phyloP scores from a whole-genome alignment of 106 monocot genomes.

The Phalaenopsis aphrodite region DNA sequence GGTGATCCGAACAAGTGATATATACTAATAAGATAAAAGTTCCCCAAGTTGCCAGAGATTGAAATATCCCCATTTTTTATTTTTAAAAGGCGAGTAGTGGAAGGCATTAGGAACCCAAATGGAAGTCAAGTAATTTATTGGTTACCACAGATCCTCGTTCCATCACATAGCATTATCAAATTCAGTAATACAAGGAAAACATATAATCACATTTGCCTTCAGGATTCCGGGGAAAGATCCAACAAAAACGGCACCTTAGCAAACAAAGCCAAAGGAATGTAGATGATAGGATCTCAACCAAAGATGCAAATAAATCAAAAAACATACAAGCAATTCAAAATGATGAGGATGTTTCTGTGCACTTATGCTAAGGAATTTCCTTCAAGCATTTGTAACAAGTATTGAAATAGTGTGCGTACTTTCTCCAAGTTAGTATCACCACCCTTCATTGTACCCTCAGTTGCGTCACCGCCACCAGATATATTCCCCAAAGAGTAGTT shows the following conservation, averaged over 20 bases:
- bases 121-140: not conserved
- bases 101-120: not conserved
- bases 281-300: not conserved
- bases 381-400: not conserved
- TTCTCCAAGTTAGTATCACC: constrained; percentile 4
- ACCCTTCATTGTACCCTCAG: constrained; percentile 22
- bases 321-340: not conserved
- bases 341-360: not conserved
- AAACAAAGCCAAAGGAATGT: not conserved
- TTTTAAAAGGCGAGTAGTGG: not conserved
- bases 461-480: constrained; percentile 12
- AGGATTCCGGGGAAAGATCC: not conserved
- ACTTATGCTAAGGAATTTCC: not conserved
- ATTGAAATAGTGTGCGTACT: constrained; percentile 1
- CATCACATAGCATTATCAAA: not conserved
- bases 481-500: constrained; percentile 33
- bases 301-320: not conserved
- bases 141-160: not conserved
- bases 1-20: not conserved
- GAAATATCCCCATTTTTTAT: not conserved
- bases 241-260: not conserved
- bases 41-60: not conserved
- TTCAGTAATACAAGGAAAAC: not conserved
- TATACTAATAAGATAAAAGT: not conserved
- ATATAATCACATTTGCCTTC: not conserved